These are phyloP conservation scores for Saksenaea oblongispora DNA, from an alignment of 371 early-diverging fungal genomes.

Conservation along the genomic window DNA sequence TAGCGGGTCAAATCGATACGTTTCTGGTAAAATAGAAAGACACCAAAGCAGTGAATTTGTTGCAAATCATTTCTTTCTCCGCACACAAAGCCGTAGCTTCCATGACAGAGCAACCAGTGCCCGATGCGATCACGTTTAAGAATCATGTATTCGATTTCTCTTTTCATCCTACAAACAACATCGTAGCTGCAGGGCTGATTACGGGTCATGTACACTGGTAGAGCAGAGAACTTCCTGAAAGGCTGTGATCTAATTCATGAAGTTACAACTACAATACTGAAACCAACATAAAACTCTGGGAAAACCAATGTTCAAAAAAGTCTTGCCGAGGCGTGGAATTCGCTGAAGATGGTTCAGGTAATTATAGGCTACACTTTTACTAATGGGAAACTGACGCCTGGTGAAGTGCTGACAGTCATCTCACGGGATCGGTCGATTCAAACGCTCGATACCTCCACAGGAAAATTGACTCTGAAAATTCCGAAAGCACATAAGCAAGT, in stretches of 20 bases:
- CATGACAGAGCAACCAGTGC: slow-evolving; percentile 2
- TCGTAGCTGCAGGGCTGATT: slow-evolving; percentile 21
- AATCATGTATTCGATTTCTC: slow-evolving; percentile 64
- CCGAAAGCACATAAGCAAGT: slow-evolving; percentile 73
- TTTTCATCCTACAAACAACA: slow-evolving; percentile 63
- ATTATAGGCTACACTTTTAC: neutral
- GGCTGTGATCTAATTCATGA: slow-evolving; percentile 11
- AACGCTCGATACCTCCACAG: slow-evolving; percentile 68
- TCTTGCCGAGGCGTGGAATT: slow-evolving; percentile 79
- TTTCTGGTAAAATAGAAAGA: too few species aligned
- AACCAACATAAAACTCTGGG: slow-evolving; percentile 51
- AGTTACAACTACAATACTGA: slow-evolving; percentile 37
- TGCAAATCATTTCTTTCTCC: neutral
- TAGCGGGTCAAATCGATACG: too few species aligned
- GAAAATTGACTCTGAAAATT: slow-evolving; percentile 59
- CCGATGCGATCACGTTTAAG: slow-evolving; percentile 17
- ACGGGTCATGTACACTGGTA: slow-evolving; percentile 68
- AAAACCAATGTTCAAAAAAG: slow-evolving; percentile 66
- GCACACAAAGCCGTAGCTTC: neutral
- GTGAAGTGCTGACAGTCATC: slow-evolving; percentile 62
- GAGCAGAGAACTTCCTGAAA: neutral
- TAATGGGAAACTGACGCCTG: neutral
- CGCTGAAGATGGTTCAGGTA: slow-evolving; percentile 64
- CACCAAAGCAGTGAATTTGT: too few species aligned
- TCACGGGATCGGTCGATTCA: slow-evolving; percentile 80